phyloP scores from a whole-genome alignment of 805 yeast genomes.

The Isabelozyma gotoi region DNA sequence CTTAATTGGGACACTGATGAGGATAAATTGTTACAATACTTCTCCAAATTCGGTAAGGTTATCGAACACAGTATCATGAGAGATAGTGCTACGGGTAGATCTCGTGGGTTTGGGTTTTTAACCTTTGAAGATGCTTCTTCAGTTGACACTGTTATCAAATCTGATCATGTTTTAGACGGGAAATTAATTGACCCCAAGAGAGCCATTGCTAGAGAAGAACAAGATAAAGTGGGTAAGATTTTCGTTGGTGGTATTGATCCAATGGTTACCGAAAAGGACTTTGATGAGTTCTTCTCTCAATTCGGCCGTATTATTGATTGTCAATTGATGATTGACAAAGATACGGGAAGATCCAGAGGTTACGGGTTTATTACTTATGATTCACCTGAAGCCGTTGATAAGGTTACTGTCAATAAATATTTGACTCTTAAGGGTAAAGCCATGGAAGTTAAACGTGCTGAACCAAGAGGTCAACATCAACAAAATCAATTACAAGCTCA shows the following conservation, averaged over 20 bases:
- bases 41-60: conserved; percentile 85
- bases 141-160: conserved; percentile 81
- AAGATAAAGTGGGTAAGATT: conserved; percentile 93
- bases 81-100: conserved; percentile 80
- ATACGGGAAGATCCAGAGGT: conserved; percentile 95
- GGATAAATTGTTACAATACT: conserved; percentile 77
- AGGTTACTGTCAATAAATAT: conserved; percentile 78
- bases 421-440: conserved; percentile 82
- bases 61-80: conserved; percentile 90
- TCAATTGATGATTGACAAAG: conserved; percentile 95
- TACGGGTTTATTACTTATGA: conserved; percentile 97
- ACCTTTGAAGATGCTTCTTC: conserved; percentile 80
- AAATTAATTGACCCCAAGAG: conserved; percentile 96
- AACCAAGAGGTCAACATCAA: conserved; percentile 71
- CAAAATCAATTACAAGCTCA: conserved; percentile 36
- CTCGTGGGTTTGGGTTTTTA: conserved; percentile 93
- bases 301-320: conserved; percentile 94
- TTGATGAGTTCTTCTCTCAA: conserved; percentile 79
- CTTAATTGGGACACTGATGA: conserved; percentile 97
- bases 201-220: conserved; percentile 96
- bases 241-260: conserved; percentile 97
- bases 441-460: conserved; percentile 83
- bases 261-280: conserved; percentile 88
- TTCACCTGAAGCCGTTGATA: conserved; percentile 89
- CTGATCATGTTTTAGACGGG: conserved; percentile 90